phyloP scores from a whole-genome alignment of 2,329 filamentous ascomycete genomes.

The Boeremia lycopersici region DNA sequence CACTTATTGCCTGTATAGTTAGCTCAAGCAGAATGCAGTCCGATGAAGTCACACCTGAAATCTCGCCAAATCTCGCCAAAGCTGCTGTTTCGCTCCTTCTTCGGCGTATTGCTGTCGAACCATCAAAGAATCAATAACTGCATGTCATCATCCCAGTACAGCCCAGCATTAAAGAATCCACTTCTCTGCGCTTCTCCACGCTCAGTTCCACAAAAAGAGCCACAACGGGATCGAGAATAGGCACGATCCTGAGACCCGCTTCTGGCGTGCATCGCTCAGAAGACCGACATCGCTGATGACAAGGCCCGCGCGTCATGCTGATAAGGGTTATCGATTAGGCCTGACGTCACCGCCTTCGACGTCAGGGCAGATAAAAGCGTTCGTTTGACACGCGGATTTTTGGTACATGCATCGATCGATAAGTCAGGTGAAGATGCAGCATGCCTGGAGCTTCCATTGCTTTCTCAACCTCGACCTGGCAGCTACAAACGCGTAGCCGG shows the following conservation, averaged over 20 bases:
- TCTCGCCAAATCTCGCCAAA: neutral
- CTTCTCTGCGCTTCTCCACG: constrained; percentile 7
- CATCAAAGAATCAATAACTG: constrained; percentile 2
- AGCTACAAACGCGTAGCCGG: neutral
- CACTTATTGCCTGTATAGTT: constrained; percentile 11
- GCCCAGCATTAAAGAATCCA: constrained; percentile 7
- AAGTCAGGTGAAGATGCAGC: neutral
- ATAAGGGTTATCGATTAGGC: constrained; percentile 5
- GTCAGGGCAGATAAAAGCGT: neutral
- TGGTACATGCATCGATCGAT: neutral
- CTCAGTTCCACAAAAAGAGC: neutral
- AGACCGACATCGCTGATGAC: constrained; percentile 11
- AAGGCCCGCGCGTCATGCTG: constrained; percentile 6
- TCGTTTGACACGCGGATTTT: too few relatives aligned
- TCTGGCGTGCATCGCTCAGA: constrained; percentile 2
- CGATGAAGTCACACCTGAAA: too few relatives aligned
- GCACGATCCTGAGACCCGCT: constrained; percentile 5
- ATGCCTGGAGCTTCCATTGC: neutral
- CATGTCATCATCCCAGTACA: constrained; percentile 1
- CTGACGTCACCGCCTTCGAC: constrained; percentile 7
- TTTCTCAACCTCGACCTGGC: neutral
- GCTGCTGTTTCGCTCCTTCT: neutral
- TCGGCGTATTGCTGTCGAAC: neutral
- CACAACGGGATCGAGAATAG: neutral
- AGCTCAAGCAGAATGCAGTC: constrained; percentile 7